Percentiles rank a stretch among this genome's conserved stretches.
Evolutionary conservation across 2,329 filamentous ascomycete genomes (phyloP).

Genomic region (Stenocarpella maydis): DNA sequence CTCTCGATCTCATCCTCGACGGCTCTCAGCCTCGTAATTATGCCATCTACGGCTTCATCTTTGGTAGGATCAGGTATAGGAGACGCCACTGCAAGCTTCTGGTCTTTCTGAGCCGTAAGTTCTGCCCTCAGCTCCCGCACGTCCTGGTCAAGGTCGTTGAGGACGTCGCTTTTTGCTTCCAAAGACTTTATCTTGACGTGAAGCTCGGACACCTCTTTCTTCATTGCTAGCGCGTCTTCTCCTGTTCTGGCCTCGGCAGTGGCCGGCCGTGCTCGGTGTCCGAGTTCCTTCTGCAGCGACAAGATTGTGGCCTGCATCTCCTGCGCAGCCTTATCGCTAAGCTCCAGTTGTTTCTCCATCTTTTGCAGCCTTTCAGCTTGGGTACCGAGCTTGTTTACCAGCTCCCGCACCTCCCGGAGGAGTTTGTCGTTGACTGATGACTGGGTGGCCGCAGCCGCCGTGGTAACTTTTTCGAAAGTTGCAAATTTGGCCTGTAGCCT

Average conservation of each 20-base stretch:
- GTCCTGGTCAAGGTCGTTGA: not conserved
- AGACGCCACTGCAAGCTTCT: not conserved
- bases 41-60: no score
- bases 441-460: not conserved
- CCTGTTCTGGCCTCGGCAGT: not conserved
- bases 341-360: not conserved
- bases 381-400: not conserved
- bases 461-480: not conserved
- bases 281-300: not conserved
- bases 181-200: not conserved
- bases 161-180: not conserved
- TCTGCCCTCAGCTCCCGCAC: not conserved
- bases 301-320: slow-evolving; percentile 1
- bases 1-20: not conserved
- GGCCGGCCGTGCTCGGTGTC: not conserved
- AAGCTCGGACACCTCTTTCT: not conserved
- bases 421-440: not conserved
- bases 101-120: not conserved
- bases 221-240: not conserved
- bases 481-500: not conserved
- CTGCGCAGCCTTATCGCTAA: not conserved
- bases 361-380: not conserved
- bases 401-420: not conserved
- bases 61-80: not conserved
- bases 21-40: not conserved